These are phyloP conservation scores for Wakefieldia striispora DNA, from an alignment of 768 basidiomycete genomes.

Conservation along the genomic window DNA sequence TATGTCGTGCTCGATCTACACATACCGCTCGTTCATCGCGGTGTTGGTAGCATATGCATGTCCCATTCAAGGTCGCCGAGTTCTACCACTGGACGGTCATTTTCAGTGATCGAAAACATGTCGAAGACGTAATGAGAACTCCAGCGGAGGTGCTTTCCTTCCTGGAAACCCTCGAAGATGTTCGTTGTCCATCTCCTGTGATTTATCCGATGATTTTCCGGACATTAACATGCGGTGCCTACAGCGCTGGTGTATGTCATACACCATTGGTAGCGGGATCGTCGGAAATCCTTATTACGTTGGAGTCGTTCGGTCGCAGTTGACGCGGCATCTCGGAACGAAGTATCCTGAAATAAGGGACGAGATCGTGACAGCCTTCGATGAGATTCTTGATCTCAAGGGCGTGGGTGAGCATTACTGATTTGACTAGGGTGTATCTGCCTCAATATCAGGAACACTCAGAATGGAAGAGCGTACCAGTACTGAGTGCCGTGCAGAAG, in stretches of 20 bases:
- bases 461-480: conserved; percentile 16
- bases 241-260: too few relatives aligned
- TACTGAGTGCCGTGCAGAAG: not conserved
- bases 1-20: not conserved
- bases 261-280: not conserved
- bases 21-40: not conserved
- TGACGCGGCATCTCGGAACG: conserved; percentile 38
- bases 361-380: conserved; percentile 42
- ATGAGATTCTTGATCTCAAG: conserved; percentile 31
- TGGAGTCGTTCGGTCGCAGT: conserved; percentile 25
- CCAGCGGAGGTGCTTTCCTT: conserved; percentile 39
- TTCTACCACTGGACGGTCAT: conserved; percentile 40
- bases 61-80: conserved; percentile 32
- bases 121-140: conserved; percentile 42
- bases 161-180: conserved; percentile 31
- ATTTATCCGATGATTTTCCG: too few relatives aligned
- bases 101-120: conserved; percentile 23
- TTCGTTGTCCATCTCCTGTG: conserved; percentile 1
- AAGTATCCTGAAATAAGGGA: conserved; percentile 41
- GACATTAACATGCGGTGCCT: too few relatives aligned
- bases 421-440: too few relatives aligned
- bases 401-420: conserved; percentile 13
- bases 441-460: not conserved
- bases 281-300: conserved; percentile 31
- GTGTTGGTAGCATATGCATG: conserved; percentile 21